These are phyloP conservation scores for Fraxinus velutina DNA, from an alignment of 305 asterid genomes.

Conservation along the genomic window DNA sequence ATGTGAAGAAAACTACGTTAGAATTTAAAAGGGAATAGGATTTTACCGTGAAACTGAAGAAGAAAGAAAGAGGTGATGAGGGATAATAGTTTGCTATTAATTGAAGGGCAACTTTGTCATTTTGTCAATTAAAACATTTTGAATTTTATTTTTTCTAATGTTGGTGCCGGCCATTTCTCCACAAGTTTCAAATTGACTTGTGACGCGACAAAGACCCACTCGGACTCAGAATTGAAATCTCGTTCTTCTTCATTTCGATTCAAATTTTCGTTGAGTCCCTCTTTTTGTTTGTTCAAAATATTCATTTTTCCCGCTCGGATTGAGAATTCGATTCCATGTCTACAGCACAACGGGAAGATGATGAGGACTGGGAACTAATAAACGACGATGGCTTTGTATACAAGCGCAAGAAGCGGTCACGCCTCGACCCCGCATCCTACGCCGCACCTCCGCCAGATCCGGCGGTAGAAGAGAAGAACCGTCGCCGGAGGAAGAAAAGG, in stretches of 20 bases:
- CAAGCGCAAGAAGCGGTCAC: slow-evolving; percentile 61
- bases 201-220: neutral
- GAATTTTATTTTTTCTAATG: neutral
- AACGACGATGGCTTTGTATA: slow-evolving; percentile 72
- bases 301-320: slow-evolving; percentile 15
- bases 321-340: slow-evolving; percentile 33
- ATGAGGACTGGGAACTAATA: slow-evolving; percentile 68
- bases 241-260: slow-evolving; percentile 15
- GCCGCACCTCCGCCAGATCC: slow-evolving; percentile 53
- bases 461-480: slow-evolving; percentile 48
- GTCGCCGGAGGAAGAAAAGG: slow-evolving; percentile 47
- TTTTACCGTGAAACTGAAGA: neutral
- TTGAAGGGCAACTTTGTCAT: neutral
- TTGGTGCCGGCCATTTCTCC: neutral
- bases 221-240: neutral
- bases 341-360: slow-evolving; percentile 32
- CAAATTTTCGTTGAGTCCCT: slow-evolving; percentile 11
- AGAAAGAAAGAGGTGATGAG: neutral
- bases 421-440: slow-evolving; percentile 29
- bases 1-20: neutral
- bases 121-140: too few relatives aligned
- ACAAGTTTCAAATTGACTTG: neutral
- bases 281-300: neutral
- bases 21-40: neutral
- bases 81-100: neutral